These are phyloP conservation scores for Fraxinus sp. DNA, from an alignment of 305 asterid species.

Conservation along the genomic window DNA sequence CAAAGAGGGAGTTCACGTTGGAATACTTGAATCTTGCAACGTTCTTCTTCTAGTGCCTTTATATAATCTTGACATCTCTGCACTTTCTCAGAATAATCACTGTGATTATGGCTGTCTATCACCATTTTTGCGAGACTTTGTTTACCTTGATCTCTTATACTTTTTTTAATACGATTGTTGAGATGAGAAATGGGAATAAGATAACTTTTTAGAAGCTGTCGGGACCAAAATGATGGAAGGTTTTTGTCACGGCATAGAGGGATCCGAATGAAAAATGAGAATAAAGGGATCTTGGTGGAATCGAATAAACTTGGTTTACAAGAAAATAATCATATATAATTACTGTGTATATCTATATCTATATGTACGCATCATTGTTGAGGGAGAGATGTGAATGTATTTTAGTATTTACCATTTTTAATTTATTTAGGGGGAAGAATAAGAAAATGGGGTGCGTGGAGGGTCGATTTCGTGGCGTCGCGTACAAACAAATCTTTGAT, in stretches of 20 bases:
- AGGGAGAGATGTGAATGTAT: neutral
- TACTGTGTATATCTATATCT: neutral
- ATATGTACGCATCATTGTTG: neutral
- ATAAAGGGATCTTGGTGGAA: conserved; percentile 64
- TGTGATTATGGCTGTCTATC: conserved; percentile 36
- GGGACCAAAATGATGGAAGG: conserved; percentile 28
- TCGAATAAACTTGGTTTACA: conserved; percentile 58
- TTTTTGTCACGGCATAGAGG: conserved; percentile 36
- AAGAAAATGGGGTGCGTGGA: conserved; percentile 33
- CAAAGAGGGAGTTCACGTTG: conserved; percentile 92
- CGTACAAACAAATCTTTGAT: conserved; percentile 63
- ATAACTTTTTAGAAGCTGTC: neutral
- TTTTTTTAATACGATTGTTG: neutral
- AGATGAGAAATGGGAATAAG: conserved; percentile 10
- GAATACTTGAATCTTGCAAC: conserved; percentile 78
- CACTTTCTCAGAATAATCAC: conserved; percentile 48
- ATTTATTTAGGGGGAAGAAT: conserved; percentile 2
- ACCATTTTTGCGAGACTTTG: conserved; percentile 17
- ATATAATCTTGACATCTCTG: conserved; percentile 57
- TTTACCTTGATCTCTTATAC: neutral
- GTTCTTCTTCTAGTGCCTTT: conserved; percentile 67
- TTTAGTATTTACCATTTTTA: neutral
- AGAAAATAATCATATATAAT: conserved; percentile 2
- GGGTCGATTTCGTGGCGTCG: conserved; percentile 90
- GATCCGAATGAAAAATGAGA: conserved; percentile 43